Evolutionary conservation across 176 grass and related monocot species (phyloP).

Genomic region (Saccharum spontaneum): DNA sequence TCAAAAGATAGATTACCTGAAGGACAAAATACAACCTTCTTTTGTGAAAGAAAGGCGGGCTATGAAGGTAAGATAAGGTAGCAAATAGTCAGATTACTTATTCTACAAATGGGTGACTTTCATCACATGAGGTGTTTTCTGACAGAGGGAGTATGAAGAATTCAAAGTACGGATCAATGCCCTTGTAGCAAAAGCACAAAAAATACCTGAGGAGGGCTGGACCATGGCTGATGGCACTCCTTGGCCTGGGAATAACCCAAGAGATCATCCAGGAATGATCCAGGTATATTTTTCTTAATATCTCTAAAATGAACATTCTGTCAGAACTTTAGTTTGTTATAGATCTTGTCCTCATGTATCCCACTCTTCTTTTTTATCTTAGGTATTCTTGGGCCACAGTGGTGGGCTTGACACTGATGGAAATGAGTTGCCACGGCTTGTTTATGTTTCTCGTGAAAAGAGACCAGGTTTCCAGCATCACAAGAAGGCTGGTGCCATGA

Average conservation of each 20-base stretch:
- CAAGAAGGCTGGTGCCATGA: constrained; percentile 98
- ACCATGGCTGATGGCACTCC: constrained; percentile 92
- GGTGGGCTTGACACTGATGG: constrained; percentile 95
- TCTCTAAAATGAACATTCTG: neutral
- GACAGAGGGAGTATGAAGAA: constrained; percentile 90
- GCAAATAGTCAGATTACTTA: constrained; percentile 21
- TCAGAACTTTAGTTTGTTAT: constrained; percentile 11
- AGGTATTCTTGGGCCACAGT: constrained; percentile 97
- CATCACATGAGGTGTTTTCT: constrained; percentile 32
- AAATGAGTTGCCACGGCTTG: constrained; percentile 87
- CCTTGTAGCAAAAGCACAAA: constrained; percentile 94
- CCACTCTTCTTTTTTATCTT: constrained; percentile 20
- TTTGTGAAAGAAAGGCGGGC: constrained; percentile 94
- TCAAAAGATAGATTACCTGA: constrained; percentile 97
- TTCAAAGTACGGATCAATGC: constrained; percentile 94
- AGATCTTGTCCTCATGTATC: constrained; percentile 25
- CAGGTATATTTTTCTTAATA: constrained; percentile 50
- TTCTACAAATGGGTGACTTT: neutral
- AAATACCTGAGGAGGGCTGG: constrained; percentile 94
- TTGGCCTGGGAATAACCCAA: constrained; percentile 94
- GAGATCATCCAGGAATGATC: constrained; percentile 97
- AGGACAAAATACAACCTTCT: constrained; percentile 89
- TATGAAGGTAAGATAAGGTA: constrained; percentile 70
- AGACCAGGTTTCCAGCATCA: constrained; percentile 93
- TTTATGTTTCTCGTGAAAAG: constrained; percentile 99